Conservation (phyloP, 2,329 filamentous ascomycete species). For the Shiraia sp. region DNA sequence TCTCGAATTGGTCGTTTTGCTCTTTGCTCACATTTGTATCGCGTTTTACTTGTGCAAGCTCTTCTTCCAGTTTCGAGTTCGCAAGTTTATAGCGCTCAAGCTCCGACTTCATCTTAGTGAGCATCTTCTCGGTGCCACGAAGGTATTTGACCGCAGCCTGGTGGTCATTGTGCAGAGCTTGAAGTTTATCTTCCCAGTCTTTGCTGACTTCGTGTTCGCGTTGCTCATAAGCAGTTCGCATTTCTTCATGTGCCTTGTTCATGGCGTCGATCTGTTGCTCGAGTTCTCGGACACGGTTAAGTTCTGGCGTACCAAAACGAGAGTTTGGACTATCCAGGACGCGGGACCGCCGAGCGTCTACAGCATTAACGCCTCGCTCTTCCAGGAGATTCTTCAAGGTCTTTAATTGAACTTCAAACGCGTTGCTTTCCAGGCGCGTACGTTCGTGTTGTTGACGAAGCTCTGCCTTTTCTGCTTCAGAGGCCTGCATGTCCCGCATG, state of each 20-base stretch:
- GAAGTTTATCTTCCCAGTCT: conserved; percentile 88
- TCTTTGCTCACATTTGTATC: conserved; percentile 46
- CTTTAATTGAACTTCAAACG: conserved; percentile 86
- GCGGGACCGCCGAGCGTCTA: conserved; percentile 71
- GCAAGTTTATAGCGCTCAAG: conserved; percentile 88
- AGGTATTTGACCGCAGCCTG: conserved; percentile 98
- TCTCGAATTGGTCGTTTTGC: conserved; percentile 69
- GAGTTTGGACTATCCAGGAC: conserved; percentile 74
- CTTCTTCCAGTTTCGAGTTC: conserved; percentile 79
- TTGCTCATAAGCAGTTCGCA: conserved; percentile 74
- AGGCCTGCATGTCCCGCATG: conserved; percentile 79
- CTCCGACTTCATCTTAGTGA: conserved; percentile 97
- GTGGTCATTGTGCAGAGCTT: conserved; percentile 94
- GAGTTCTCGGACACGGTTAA: conserved; percentile 77
- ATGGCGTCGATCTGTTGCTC: conserved; percentile 84
- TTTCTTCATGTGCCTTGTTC: conserved; percentile 81
- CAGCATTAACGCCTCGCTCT: conserved; percentile 84
- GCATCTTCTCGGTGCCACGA: conserved; percentile 98
- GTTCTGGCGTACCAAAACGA: conserved; percentile 76
- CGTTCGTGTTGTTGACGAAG: conserved; percentile 80
- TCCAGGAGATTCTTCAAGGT: conserved; percentile 90
- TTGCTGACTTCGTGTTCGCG: conserved; percentile 86
- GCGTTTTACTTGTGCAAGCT: conserved; percentile 65
- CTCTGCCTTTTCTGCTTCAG: conserved; percentile 79
- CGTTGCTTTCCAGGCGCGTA: conserved; percentile 92